Evolutionary conservation across 129 eudicot genomes (phyloP), one percentile per base, ranked within the genome.

Genomic region (Sambucus nigra): DNA sequence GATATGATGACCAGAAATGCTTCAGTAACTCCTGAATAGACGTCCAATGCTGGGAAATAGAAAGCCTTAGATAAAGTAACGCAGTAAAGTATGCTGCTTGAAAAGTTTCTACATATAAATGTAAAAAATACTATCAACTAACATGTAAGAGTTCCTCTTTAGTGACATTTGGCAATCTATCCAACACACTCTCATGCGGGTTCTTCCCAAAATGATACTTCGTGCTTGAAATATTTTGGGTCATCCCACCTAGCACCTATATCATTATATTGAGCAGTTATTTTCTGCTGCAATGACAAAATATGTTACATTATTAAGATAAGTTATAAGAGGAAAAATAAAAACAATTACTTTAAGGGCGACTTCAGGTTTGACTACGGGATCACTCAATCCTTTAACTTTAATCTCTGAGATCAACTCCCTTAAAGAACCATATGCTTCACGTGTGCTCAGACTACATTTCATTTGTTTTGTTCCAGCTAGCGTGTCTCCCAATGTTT

Each of bases 1-100:
- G 99, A 69, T 91, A 91, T 5, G 99, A 86, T 19, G 99, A 91
- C 99, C 99, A 91, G 64, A 85, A 91, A 73, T 86, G 99, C 61
- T 91, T 91, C 47, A 91, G 53, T 52, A 91, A 56, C 63, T 91
- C 99, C 76, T 91, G 94, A 49, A 86, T 83, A 11, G 91, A 79
- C 12, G 91, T 86, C 95, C 94, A 91, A 60, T 91, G 95, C 95
- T 91, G 78, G 20, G 69, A 75, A 20, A 51, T 24, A 49, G 31
- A 49, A 32, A 10, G 45, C 19, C 28, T 21, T 31, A 6, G 2
- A 17, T 19, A 23, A 29, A 18, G 44, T 53, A 53, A 5, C 57
- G 15, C 9, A n/a, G n/a, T n/a, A n/a, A 14, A 9, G 26, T 8
- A 10, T 47, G 26, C 24, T 21, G 53, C 53, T 20, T 7, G 28